These are phyloP conservation scores for Fusarium coffeatum DNA, from an alignment of 2,329 filamentous ascomycete genomes.

Conservation along the genomic window DNA sequence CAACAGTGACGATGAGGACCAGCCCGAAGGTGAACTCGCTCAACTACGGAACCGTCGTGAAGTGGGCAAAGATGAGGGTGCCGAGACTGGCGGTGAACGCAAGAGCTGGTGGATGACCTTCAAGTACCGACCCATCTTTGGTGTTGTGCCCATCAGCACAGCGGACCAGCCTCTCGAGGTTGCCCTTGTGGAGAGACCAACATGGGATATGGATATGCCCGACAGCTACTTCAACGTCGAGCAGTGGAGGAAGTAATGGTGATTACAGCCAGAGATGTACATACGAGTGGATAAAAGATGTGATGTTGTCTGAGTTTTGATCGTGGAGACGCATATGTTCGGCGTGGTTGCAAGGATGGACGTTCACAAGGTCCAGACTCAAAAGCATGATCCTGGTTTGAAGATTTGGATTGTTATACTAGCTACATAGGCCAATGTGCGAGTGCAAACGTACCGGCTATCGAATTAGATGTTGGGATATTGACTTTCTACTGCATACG, in stretches of 20 bases:
- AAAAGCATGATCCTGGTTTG: constrained; percentile 26
- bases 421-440: constrained; percentile 15
- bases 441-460: constrained; percentile 18
- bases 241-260: constrained; percentile 59
- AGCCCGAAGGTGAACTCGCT: constrained; percentile 50
- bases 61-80: constrained; percentile 33
- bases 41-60: constrained; percentile 50
- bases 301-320: constrained; percentile 7
- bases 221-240: constrained; percentile 74
- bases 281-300: not conserved
- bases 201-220: constrained; percentile 83
- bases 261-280: constrained; percentile 9
- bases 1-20: constrained; percentile 54
- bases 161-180: constrained; percentile 73
- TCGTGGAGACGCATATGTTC: constrained; percentile 7
- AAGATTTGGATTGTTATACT: constrained; percentile 39
- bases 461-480: constrained; percentile 29
- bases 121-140: constrained; percentile 95
- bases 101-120: constrained; percentile 80
- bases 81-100: constrained; percentile 44
- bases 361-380: constrained; percentile 18
- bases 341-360: constrained; percentile 18
- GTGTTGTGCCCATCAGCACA: constrained; percentile 64
- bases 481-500: constrained; percentile 23
- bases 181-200: constrained; percentile 86